Evolutionary conservation across 192 early-diverging fungal genomes (phyloP).

Genomic region (Oehlia diaphana): DNA sequence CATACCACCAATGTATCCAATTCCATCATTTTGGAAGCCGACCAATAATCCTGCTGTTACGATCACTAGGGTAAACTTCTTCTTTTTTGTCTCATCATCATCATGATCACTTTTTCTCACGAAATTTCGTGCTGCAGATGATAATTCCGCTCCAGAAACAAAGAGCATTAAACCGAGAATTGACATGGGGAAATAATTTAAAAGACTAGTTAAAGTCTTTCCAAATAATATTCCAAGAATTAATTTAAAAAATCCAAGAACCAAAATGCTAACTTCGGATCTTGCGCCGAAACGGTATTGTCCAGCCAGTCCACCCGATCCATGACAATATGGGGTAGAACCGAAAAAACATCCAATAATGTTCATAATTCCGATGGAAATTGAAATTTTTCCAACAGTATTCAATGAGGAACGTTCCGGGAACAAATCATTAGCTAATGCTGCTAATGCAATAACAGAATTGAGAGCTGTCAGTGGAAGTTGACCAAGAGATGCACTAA

Average conservation of each 20-base stretch:
- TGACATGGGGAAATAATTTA: constrained; percentile 72
- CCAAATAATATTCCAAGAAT: constrained; percentile 81
- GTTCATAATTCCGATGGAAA: constrained; percentile 79
- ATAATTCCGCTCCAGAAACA: constrained; percentile 77
- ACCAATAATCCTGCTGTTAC: constrained; percentile 69
- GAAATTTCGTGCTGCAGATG: constrained; percentile 52
- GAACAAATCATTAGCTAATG: constrained; percentile 80
- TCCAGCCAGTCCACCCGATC: constrained; percentile 89
- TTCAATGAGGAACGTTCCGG: constrained; percentile 59
- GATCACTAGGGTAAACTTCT: constrained; percentile 71
- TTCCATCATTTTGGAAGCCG: constrained; percentile 79
- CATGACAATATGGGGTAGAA: constrained; percentile 78
- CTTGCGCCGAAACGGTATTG: constrained; percentile 94
- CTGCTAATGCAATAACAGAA: constrained; percentile 79
- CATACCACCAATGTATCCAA: constrained; percentile 75
- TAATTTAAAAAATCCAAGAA: constrained; percentile 80
- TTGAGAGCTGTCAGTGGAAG: constrained; percentile 84
- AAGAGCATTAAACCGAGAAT: constrained; percentile 88
- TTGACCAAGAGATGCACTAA: constrained; percentile 83
- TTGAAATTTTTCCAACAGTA: constrained; percentile 48
- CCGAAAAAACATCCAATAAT: constrained; percentile 77
- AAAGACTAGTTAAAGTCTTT: constrained; percentile 68
- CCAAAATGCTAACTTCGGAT: constrained; percentile 72
- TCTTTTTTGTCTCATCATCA: constrained; percentile 41
- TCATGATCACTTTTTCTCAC: constrained; percentile 35